These are phyloP conservation scores for Coniochaeta pulveracea DNA, from an alignment of 2,329 filamentous ascomycete species.

Conservation along the genomic window DNA sequence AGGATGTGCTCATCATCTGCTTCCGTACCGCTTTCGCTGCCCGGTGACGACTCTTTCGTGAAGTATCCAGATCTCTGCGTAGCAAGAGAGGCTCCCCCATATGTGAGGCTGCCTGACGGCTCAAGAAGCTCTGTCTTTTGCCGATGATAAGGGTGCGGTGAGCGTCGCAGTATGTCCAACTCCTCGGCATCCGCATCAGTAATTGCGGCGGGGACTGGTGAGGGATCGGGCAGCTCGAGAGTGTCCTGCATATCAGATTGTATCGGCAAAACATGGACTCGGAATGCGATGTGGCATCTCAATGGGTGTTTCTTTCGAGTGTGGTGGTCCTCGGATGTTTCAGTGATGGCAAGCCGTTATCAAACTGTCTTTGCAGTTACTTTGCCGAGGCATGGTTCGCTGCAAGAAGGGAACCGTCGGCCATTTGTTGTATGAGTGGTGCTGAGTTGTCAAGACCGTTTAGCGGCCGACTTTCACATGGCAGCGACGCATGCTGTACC, in stretches of 20 bases:
- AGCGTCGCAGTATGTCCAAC: constrained; percentile 43
- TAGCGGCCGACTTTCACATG: no score
- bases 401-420: no score
- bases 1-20: constrained; percentile 89
- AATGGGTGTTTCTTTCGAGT: no score
- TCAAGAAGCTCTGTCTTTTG: constrained; percentile 44
- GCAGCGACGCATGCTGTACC: no score
- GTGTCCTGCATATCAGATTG: constrained; percentile 36
- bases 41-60: constrained; percentile 43
- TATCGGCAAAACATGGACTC: constrained; percentile 4
- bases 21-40: constrained; percentile 86
- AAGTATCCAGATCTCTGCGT: constrained; percentile 18
- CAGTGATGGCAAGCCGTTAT: no score
- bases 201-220: neutral
- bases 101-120: constrained; percentile 27
- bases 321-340: no score
- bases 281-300: constrained; percentile 1
- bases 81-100: constrained; percentile 13
- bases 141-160: constrained; percentile 58
- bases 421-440: no score
- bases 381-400: no score
- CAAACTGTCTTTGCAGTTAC: no score
- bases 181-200: constrained; percentile 14
- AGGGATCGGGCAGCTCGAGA: constrained; percentile 23
- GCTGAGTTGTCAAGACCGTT: no score